Conservation (phyloP, 345 rosid genomes). For the Dimocarpus longan region DNA sequence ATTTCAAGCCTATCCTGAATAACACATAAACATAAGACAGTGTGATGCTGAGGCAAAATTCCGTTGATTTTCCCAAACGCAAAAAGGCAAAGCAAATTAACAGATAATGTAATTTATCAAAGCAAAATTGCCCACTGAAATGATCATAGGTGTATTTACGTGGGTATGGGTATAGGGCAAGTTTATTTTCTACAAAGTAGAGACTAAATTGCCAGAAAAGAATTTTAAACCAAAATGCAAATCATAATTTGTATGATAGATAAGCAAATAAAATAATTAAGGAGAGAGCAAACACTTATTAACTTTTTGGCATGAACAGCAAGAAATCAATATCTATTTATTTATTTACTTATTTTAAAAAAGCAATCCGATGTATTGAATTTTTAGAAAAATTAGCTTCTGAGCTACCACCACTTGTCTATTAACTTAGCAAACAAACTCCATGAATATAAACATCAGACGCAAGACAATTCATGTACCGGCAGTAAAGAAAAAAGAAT, state of each 20-base stretch:
- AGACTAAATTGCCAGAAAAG: not conserved
- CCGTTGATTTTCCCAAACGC: not conserved
- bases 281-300: not conserved
- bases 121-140: not conserved
- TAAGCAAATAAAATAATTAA: not conserved
- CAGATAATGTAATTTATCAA: constrained; percentile 2
- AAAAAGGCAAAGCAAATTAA: not conserved
- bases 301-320: not conserved
- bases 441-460: constrained; percentile 5
- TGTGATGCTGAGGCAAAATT: not conserved
- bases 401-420: not conserved
- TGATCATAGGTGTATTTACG: not conserved
- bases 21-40: constrained; percentile 7
- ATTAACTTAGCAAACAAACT: not conserved
- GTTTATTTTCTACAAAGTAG: not conserved
- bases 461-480: not conserved
- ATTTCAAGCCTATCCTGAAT: constrained; percentile 84
- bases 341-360: no score
- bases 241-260: not conserved
- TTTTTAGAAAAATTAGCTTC: not conserved
- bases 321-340: no score
- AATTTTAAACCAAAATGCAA: not conserved
- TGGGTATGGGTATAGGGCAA: not conserved
- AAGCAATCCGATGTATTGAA: not conserved
- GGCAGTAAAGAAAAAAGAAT: not conserved